phyloP scores from a whole-genome alignment of 2,329 filamentous ascomycete species.

The Cladophialophora bantiana region DNA sequence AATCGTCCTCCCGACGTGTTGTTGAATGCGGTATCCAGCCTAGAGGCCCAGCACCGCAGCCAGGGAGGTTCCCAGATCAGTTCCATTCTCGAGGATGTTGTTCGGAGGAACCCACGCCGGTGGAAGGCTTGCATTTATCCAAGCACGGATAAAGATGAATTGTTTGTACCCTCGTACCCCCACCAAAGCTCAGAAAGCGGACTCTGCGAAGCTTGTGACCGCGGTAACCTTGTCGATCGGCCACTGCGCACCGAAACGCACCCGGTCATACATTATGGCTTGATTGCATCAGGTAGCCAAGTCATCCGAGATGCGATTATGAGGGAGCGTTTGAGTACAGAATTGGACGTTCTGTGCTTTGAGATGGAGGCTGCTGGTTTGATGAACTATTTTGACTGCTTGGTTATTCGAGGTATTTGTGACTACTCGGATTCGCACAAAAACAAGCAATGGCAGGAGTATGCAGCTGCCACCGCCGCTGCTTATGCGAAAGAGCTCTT shows the following conservation, averaged over 20 bases:
- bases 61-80: not conserved
- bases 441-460: constrained; percentile 48
- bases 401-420: constrained; percentile 52
- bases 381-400: constrained; percentile 44
- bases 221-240: constrained; percentile 16
- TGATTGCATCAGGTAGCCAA: constrained; percentile 38
- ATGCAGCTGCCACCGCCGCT: constrained; percentile 46
- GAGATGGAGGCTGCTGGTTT: constrained; percentile 46
- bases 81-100: not conserved
- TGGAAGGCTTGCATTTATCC: constrained; percentile 7
- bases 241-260: constrained; percentile 17
- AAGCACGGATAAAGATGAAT: not conserved
- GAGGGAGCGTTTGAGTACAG: constrained; percentile 23
- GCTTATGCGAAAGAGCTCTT: constrained; percentile 42
- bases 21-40: constrained; percentile 31
- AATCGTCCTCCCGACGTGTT: constrained; percentile 38
- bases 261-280: constrained; percentile 36
- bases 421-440: constrained; percentile 53
- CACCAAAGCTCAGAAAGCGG: not conserved
- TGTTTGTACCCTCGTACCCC: not conserved
- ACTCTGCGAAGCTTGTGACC: not conserved
- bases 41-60: constrained; percentile 27
- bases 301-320: constrained; percentile 33
- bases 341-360: constrained; percentile 40
- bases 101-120: constrained; percentile 26